Percentiles rank a stretch among this genome's conserved stretches.
Evolutionary conservation across 805 yeast genomes (phyloP).

Genomic region (Starmerella tilneyi): DNA sequence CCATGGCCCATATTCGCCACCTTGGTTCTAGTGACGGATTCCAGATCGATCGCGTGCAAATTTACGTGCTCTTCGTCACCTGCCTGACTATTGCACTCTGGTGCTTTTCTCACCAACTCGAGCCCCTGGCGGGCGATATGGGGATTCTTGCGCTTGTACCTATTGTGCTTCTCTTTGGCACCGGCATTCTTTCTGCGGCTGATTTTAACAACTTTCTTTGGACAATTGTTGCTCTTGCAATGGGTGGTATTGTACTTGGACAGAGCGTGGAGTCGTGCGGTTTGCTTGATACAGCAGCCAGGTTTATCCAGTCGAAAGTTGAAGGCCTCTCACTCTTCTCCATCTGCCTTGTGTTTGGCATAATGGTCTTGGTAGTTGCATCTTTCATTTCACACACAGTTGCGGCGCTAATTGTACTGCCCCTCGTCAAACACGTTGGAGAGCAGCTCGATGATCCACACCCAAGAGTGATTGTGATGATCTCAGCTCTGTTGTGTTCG

Average conservation of each 20-base stretch:
- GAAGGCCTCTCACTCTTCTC: constrained; percentile 59
- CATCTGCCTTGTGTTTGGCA: constrained; percentile 68
- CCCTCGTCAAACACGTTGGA: constrained; percentile 87
- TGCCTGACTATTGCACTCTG: constrained; percentile 67
- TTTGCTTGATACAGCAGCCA: constrained; percentile 66
- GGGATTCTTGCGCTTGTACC: constrained; percentile 93
- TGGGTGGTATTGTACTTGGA: constrained; percentile 96
- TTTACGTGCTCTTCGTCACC: constrained; percentile 61
- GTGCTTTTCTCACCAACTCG: constrained; percentile 75
- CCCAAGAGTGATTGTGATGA: constrained; percentile 68
- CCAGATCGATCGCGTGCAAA: constrained; percentile 58
- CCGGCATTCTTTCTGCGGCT: constrained; percentile 75
- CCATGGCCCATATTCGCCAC: constrained; percentile 46
- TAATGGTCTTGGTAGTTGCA: constrained; percentile 71
- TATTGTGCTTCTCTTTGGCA: constrained; percentile 80
- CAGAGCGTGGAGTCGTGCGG: constrained; percentile 93
- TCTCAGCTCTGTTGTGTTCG: constrained; percentile 61
- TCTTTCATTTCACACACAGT: constrained; percentile 96
- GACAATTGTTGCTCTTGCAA: constrained; percentile 90
- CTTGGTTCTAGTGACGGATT: constrained; percentile 33
- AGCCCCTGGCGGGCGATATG: constrained; percentile 79
- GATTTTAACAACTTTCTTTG: constrained; percentile 94
- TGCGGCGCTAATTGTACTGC: constrained; percentile 87
- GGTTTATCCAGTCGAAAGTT: constrained; percentile 53
- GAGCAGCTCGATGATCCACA: constrained; percentile 50